These are phyloP conservation scores for Golubevia pallescens DNA, from an alignment of 1,284 basidiomycete species.

Conservation along the genomic window DNA sequence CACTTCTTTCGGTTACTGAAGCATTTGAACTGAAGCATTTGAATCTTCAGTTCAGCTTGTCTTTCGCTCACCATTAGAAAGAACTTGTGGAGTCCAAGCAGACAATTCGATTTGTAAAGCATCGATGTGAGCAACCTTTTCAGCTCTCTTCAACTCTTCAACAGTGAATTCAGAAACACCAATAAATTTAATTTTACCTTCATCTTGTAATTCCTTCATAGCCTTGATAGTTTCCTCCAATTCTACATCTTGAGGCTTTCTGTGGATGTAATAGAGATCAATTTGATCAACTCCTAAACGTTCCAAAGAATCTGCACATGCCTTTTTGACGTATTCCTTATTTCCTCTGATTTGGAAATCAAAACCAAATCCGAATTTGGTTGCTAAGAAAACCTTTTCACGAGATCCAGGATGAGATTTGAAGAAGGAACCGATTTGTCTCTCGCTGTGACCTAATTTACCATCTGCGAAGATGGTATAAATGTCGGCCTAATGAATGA, in stretches of 20 bases:
- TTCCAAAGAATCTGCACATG: constrained; percentile 57
- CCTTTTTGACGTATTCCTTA: constrained; percentile 56
- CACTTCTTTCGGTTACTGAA: no score
- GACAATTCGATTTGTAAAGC: constrained; percentile 69
- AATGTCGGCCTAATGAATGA: constrained; percentile 19
- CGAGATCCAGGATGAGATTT: constrained; percentile 41
- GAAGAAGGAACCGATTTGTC: constrained; percentile 63
- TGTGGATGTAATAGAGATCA: constrained; percentile 66
- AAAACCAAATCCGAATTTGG: constrained; percentile 63
- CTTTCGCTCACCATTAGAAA: constrained; percentile 24
- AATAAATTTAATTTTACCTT: constrained; percentile 65
- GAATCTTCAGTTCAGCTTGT: no score
- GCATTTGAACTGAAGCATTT: no score
- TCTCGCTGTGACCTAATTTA: constrained; percentile 63
- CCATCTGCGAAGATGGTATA: constrained; percentile 20
- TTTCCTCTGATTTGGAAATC: constrained; percentile 26
- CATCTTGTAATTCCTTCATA: constrained; percentile 63
- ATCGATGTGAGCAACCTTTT: constrained; percentile 65
- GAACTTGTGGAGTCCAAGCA: constrained; percentile 63
- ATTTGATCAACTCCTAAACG: constrained; percentile 61
- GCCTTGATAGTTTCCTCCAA: constrained; percentile 61
- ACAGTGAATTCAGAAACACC: constrained; percentile 55
- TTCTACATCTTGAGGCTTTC: constrained; percentile 58
- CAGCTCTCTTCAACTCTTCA: constrained; percentile 25
- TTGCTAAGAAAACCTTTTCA: constrained; percentile 65